These are phyloP conservation scores for Podospora bellae-mahoneyi DNA, from an alignment of 495 filamentous ascomycete genomes.

Conservation along the genomic window DNA sequence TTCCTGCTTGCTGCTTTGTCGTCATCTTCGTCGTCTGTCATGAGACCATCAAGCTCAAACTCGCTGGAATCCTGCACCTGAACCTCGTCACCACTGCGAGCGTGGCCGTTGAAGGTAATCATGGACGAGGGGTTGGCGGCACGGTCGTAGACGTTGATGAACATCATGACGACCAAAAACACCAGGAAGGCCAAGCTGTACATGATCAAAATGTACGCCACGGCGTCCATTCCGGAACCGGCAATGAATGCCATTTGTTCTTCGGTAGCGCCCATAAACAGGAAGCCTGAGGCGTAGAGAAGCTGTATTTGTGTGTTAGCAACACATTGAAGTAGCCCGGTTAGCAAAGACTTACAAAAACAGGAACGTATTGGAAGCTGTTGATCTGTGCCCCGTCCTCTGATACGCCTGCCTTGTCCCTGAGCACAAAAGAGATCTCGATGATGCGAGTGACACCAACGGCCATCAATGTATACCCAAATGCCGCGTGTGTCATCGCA, in stretches of 20 bases:
- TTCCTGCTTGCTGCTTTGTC: constrained; percentile 41
- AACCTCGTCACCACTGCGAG: constrained; percentile 47
- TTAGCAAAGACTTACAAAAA: constrained; percentile 64
- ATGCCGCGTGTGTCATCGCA: constrained; percentile 85
- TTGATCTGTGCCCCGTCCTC: constrained; percentile 57
- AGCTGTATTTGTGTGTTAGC: constrained; percentile 51
- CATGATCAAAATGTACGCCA: constrained; percentile 85
- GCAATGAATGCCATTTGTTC: constrained; percentile 83
- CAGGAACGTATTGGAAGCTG: constrained; percentile 90
- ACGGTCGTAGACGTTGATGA: constrained; percentile 77
- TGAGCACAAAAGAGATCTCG: constrained; percentile 84
- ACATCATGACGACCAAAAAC: constrained; percentile 84
- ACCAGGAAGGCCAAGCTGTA: constrained; percentile 87
- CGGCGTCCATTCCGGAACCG: constrained; percentile 72
- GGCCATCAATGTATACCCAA: constrained; percentile 93
- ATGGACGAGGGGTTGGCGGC: constrained; percentile 31
- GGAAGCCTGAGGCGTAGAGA: constrained; percentile 87
- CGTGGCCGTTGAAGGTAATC: constrained; percentile 26
- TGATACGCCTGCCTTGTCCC: constrained; percentile 60
- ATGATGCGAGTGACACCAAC: constrained; percentile 81
- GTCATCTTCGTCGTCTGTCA: constrained; percentile 76
- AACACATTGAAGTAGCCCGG: neutral
- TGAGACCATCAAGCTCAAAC: constrained; percentile 86
- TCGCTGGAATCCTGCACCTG: constrained; percentile 72
- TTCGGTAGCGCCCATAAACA: constrained; percentile 97